Base-by-base conservation (phyloP, 805 yeast species). In the Candida argentea region DNA sequence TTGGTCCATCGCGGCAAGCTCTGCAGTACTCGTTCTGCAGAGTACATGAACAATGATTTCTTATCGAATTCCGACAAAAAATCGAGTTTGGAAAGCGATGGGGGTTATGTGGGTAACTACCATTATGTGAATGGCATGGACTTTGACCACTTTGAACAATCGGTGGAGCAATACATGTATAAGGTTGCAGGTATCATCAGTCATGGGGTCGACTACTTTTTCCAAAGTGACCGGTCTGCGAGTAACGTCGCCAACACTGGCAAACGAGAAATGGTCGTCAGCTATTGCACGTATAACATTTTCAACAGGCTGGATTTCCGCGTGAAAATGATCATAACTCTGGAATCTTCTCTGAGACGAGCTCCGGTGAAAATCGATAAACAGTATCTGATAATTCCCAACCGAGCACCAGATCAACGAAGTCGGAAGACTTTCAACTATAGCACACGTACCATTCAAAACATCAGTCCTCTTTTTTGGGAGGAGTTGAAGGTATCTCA, bases 221-320 rank as follows among this genome's bases (percentile, higher is more conserved):
- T 50, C 39, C 32, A 28, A 21, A 36, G 37, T 22, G 37, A 33
- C 9, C 13, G n/a, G 5, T 7, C 23, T 14, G 22, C 13, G 13
- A 17, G 25, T 12, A 35, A 33, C 19, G 17, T 21, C 13, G 20
- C 22, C 19, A 22, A 14, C 16, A 13, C 22, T 9, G 9, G 45
- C 48, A 18, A 42, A 45, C 11, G 44, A 32, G 36, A 53, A 41
- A 35, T 67, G 25, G 47, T 48, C 27, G 68, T 68, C 14, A 75
- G 84, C 0, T 74, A 65, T 38, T 78, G 85, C 49, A 53, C 76
- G 10, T 84, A 75, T 57, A 87, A 91, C 50, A 65, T 78, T 12
- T 83, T 91, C 43, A 59, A 74, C 21, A 67, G 67, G 31, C 67
- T 78, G 4, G 98, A 89, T 49, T 56, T 87, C 22, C 63, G 95